These are phyloP conservation scores for Rutstroemia sp. DNA, from an alignment of 2,329 filamentous ascomycete species.

Conservation along the genomic window DNA sequence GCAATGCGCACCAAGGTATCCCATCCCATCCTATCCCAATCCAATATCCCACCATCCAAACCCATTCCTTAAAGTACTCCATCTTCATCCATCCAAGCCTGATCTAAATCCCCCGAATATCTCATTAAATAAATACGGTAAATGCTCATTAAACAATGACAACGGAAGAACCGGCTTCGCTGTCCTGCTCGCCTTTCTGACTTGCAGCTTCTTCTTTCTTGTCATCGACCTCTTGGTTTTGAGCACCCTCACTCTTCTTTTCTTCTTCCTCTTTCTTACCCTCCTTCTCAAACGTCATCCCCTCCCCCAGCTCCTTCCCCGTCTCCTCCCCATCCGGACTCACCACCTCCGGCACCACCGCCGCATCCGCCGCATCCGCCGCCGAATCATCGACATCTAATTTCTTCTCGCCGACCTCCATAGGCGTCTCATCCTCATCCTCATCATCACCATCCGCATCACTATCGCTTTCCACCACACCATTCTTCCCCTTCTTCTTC, in stretches of 20 bases:
- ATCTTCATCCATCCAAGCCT: background rate
- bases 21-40: too few species aligned
- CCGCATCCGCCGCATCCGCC: slow-evolving; percentile 6
- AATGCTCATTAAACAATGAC: background rate
- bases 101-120: background rate
- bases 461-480: slow-evolving; percentile 38
- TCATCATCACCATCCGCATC: slow-evolving; percentile 31
- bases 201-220: background rate
- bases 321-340: background rate
- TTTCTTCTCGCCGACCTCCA: slow-evolving; percentile 9
- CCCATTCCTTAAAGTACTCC: too few species aligned
- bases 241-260: background rate
- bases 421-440: background rate
- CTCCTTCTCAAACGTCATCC: background rate
- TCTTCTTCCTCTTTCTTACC: background rate
- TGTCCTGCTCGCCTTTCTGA: background rate
- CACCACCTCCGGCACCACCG: background rate
- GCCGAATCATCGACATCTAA: slow-evolving; percentile 11
- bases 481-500: slow-evolving; percentile 31
- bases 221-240: background rate
- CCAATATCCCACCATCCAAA: too few species aligned
- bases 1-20: too few species aligned
- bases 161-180: slow-evolving; percentile 4
- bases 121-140: background rate
- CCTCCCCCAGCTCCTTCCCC: background rate